These are phyloP conservation scores for Hypoxylon cercidicola DNA, from an alignment of 495 filamentous ascomycete species.

Conservation along the genomic window DNA sequence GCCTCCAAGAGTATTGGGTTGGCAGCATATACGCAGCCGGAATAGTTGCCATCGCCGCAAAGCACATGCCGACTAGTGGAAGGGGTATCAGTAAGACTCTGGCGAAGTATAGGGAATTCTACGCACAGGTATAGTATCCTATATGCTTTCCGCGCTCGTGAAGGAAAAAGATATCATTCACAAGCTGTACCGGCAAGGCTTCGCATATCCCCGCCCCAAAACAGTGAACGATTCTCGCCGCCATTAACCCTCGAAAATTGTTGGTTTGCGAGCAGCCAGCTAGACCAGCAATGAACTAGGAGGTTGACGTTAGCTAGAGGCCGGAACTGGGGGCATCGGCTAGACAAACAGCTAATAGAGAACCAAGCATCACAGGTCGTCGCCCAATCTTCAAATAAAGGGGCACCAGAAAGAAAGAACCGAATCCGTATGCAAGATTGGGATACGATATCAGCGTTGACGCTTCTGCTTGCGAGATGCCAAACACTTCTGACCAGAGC, in stretches of 20 bases:
- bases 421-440: constrained; percentile 68
- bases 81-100: neutral
- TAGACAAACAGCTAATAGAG: constrained; percentile 53
- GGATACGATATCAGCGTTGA: constrained; percentile 67
- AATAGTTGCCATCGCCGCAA: constrained; percentile 48
- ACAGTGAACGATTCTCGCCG: constrained; percentile 68
- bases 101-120: neutral
- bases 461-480: constrained; percentile 58
- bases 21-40: constrained; percentile 53
- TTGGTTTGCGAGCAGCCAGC: constrained; percentile 42
- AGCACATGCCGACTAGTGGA: constrained; percentile 40
- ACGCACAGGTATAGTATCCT: constrained; percentile 63
- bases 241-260: constrained; percentile 61
- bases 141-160: constrained; percentile 74
- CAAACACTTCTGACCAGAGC: constrained; percentile 62
- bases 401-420: constrained; percentile 64
- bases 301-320: neutral
- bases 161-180: constrained; percentile 73
- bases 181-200: constrained; percentile 70
- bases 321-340: neutral
- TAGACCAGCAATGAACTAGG: constrained; percentile 44
- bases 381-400: constrained; percentile 68
- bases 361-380: constrained; percentile 65
- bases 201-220: constrained; percentile 68
- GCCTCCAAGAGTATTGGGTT: constrained; percentile 48